Conservation (phyloP, 352 stramenopile species). For the Phytophthora lateralis region DNA sequence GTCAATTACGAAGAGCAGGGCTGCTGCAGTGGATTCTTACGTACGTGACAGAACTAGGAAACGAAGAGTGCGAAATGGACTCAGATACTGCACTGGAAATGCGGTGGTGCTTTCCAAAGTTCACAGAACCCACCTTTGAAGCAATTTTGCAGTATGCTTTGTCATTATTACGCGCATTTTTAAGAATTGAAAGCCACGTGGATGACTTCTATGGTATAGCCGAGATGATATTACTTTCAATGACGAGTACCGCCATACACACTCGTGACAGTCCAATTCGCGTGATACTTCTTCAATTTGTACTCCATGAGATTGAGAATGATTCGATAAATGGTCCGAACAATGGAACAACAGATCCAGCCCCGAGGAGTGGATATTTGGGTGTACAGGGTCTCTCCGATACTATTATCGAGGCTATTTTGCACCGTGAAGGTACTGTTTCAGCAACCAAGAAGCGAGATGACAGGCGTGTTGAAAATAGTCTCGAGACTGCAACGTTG, state of each 20-base stretch:
- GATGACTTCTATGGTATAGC: constrained; percentile 52
- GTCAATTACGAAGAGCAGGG: constrained; percentile 59
- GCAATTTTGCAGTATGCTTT: constrained; percentile 57
- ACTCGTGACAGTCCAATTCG: constrained; percentile 36
- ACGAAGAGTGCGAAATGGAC: constrained; percentile 41
- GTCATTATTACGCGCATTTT: constrained; percentile 43
- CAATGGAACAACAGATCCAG: neutral
- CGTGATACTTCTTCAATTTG: constrained; percentile 53
- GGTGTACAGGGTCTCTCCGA: constrained; percentile 22
- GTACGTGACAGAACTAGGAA: constrained; percentile 63
- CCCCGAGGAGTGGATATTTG: neutral
- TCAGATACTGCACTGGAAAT: constrained; percentile 35
- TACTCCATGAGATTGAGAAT: constrained; percentile 64
- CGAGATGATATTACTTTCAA: constrained; percentile 59
- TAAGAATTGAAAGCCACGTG: constrained; percentile 65
- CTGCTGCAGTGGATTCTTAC: constrained; percentile 63
- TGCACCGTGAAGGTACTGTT: constrained; percentile 29
- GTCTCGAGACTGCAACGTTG: constrained; percentile 15
- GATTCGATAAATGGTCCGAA: constrained; percentile 17
- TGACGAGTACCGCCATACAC: constrained; percentile 42
- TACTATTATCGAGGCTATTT: constrained; percentile 52
- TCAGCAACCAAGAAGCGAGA: constrained; percentile 38
- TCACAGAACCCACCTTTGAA: constrained; percentile 41
- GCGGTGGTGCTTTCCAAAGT: constrained; percentile 61
- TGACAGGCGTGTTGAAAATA: constrained; percentile 34